A percentile compares a stretch with the other conserved stretches of the same genome.
Conservation (phyloP, 2,329 filamentous ascomycete genomes). For the Macrophomina tecta region DNA sequence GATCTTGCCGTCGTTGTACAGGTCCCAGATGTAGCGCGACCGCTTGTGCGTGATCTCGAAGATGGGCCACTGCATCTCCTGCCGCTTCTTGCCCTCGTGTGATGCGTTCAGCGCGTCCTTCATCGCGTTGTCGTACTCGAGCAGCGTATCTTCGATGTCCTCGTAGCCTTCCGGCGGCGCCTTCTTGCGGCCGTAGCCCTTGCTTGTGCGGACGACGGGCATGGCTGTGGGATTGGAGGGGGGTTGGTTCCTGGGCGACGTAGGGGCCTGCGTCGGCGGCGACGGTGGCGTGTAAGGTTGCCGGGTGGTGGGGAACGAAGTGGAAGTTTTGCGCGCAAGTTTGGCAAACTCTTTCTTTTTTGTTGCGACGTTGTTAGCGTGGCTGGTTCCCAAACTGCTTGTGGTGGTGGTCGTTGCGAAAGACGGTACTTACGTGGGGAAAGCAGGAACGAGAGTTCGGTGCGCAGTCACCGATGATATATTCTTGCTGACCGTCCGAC, state of each 20-base stretch:
- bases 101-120: conserved; percentile 93
- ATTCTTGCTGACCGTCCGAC: conserved; percentile 18
- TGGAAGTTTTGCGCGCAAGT: background rate
- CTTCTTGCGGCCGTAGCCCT: conserved; percentile 71
- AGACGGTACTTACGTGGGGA: conserved; percentile 28
- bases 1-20: conserved; percentile 97
- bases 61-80: conserved; percentile 95
- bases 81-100: conserved; percentile 78
- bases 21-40: conserved; percentile 90
- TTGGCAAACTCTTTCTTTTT: background rate
- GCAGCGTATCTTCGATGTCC: conserved; percentile 84
- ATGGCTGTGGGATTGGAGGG: conserved; percentile 51
- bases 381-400: background rate
- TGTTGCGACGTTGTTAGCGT: conserved; percentile 26
- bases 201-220: conserved; percentile 74
- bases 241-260: too few species aligned
- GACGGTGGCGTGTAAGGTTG: background rate
- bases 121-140: conserved; percentile 90
- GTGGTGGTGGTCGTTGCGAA: conserved; percentile 14
- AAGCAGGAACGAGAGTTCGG: background rate
- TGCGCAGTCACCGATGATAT: conserved; percentile 18
- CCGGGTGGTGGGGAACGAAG: background rate
- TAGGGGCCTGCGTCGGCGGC: background rate
- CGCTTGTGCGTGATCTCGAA: conserved; percentile 97
- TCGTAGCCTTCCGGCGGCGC: conserved; percentile 84